phyloP scores from a whole-genome alignment of 352 stramenopile species.

The Globisporangium cystogenes region DNA sequence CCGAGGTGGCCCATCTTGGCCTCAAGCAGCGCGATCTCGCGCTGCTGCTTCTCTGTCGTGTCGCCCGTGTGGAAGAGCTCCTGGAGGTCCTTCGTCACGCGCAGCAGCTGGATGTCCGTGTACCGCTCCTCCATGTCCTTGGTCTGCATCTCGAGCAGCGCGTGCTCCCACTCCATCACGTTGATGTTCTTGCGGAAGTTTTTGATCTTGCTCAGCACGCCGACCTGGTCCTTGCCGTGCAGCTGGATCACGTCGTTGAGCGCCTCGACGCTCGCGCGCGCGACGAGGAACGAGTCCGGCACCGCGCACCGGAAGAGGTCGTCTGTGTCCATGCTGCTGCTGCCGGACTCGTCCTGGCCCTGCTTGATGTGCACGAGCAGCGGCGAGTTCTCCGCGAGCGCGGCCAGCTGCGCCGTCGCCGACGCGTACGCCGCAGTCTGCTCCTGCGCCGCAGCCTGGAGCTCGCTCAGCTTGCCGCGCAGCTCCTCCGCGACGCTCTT shows the following conservation, averaged over 20 bases:
- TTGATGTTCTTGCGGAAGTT: constrained; percentile 94
- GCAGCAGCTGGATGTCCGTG: constrained; percentile 90
- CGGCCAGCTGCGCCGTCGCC: constrained; percentile 22
- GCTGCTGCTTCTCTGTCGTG: constrained; percentile 71
- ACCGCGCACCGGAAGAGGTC: constrained; percentile 24
- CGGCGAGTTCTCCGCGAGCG: constrained; percentile 54
- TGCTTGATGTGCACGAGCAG: constrained; percentile 89
- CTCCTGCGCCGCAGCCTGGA: constrained; percentile 30
- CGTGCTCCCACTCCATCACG: constrained; percentile 92
- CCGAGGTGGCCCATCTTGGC: constrained; percentile 63
- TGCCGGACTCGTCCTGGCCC: constrained; percentile 84
- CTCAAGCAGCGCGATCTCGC: constrained; percentile 64
- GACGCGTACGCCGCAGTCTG: constrained; percentile 8
- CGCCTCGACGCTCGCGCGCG: constrained; percentile 67
- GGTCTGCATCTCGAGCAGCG: constrained; percentile 71
- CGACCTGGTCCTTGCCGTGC: constrained; percentile 84
- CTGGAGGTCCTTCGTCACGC: constrained; percentile 92
- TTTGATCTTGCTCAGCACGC: constrained; percentile 85
- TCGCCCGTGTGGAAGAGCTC: constrained; percentile 86
- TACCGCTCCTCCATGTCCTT: constrained; percentile 89
- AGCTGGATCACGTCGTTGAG: constrained; percentile 86
- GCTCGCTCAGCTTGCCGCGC: constrained; percentile 27
- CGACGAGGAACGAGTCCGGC: constrained; percentile 65
- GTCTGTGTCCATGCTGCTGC: constrained; percentile 39
- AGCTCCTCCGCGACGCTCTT: constrained; percentile 55